Evolutionary conservation across 768 basidiomycete species (phyloP), one percentile per base, ranked within the genome.

Genomic region (Xerocomellus amylosporus): DNA sequence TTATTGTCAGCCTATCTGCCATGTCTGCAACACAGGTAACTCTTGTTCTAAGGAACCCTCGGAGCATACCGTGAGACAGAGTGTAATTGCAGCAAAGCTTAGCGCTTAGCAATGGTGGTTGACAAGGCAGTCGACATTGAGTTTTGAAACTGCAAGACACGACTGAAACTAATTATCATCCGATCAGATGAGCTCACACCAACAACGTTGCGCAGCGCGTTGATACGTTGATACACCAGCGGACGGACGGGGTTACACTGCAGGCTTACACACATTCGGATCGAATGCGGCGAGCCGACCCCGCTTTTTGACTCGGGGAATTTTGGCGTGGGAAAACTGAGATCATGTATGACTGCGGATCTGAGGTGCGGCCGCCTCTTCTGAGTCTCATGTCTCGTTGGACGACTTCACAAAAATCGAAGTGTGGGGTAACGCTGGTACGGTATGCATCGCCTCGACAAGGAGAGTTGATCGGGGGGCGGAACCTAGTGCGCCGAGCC

Each of bases 361-460:
- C 54, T 66, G 64, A 63, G 64, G 40, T 33, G 2, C 34, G 33
- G 17, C 46, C 64, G 64, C 57, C 44, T 14, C n/a, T 51, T 24
- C 24, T 24, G 24, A 24, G 24, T 4, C 24, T 40, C 49, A 57
- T n/a, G 38, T 33, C 40, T 46, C 31, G 26, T 30, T 37, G 39
- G 14, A 49, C 38, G 17, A 33, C 30, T 7, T 54, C 51, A 45
- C 38, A 33, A 48, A 26, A 51, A 55, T 43, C 54, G 41, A 53
- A 65, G 53, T 64, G 61, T 48, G 63, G 63, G 63, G 63, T 64
- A 64, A 46, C 22, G 8, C 51, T 31, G 33, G 36, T 34, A 44
- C 20, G 20, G 26, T 8, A 38, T 20, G 13, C 48, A 33, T 49
- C 40, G 49, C 53, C 53, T 42, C 46, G 38, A 46, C 37, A 51